A percentile compares a stretch with the other conserved stretches of the same genome.
phyloP scores from a whole-genome alignment of 495 filamentous ascomycete species.

The Usnea hakonensis region DNA sequence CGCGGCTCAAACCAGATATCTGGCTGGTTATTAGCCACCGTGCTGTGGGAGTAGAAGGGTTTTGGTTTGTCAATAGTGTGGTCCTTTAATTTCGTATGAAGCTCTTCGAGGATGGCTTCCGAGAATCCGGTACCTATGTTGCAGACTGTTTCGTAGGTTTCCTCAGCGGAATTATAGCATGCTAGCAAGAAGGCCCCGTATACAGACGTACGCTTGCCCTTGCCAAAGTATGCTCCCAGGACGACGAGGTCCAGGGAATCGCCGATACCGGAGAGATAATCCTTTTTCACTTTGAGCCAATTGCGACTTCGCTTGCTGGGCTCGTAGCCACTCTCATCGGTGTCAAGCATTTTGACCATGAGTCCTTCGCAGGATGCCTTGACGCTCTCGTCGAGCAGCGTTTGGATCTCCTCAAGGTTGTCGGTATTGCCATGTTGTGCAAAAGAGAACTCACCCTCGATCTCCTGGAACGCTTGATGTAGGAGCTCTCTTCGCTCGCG shows the following conservation, averaged over 20 bases:
- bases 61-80: conserved; percentile 82
- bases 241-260: conserved; percentile 97
- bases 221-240: conserved; percentile 87
- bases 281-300: conserved; percentile 98
- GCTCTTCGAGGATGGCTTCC: conserved; percentile 73
- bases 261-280: conserved; percentile 86
- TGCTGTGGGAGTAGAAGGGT: conserved; percentile 84
- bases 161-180: conserved; percentile 72
- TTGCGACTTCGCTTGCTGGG: conserved; percentile 91
- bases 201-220: conserved; percentile 87
- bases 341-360: conserved; percentile 99
- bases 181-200: conserved; percentile 94
- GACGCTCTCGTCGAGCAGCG: conserved; percentile 82
- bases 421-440: conserved; percentile 82
- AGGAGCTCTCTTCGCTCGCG: conserved; percentile 76
- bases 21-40: conserved; percentile 80
- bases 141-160: conserved; percentile 89
- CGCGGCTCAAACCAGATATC: conserved; percentile 98
- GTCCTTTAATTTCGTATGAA: conserved; percentile 62
- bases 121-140: conserved; percentile 98
- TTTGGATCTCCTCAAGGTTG: conserved; percentile 86
- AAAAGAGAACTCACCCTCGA: conserved; percentile 88
- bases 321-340: conserved; percentile 83
- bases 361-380: conserved; percentile 93
- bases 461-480: conserved; percentile 59